These are phyloP conservation scores for Trichocladium antarcticum DNA, from an alignment of 495 filamentous ascomycete genomes.

Conservation along the genomic window DNA sequence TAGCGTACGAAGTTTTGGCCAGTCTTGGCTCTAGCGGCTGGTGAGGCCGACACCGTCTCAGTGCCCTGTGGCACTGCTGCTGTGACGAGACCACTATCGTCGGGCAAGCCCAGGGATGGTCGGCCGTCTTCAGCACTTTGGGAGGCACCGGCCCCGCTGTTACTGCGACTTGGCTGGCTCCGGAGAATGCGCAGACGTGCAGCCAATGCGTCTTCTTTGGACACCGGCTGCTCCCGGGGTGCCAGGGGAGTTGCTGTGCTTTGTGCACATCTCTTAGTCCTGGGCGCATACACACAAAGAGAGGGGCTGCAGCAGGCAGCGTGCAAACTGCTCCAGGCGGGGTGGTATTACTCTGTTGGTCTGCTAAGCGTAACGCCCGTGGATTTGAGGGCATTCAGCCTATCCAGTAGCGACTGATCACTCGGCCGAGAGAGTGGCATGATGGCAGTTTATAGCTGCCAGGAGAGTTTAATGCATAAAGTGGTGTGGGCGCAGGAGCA, in stretches of 20 bases:
- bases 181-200: slow-evolving; percentile 36
- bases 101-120: not conserved
- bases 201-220: slow-evolving; percentile 35
- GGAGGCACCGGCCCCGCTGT: not conserved
- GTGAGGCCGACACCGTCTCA: too few species aligned
- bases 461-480: too few species aligned
- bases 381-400: slow-evolving; percentile 63
- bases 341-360: slow-evolving; percentile 24
- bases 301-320: not conserved
- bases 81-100: not conserved
- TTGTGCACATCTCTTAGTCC: slow-evolving; percentile 9
- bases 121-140: not conserved
- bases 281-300: not conserved
- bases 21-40: not conserved
- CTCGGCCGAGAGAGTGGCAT: slow-evolving; percentile 54
- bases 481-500: too few species aligned
- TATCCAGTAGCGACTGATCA: slow-evolving; percentile 76
- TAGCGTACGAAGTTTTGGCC: not conserved
- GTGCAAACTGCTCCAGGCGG: not conserved
- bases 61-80: slow-evolving; percentile 4
- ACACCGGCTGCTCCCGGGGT: slow-evolving; percentile 9
- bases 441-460: too few species aligned
- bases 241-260: slow-evolving; percentile 1
- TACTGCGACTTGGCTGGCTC: slow-evolving; percentile 15
- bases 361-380: slow-evolving; percentile 27